Evolutionary conservation across 345 rosid genomes (phyloP), one percentile per base, ranked within the genome.

Genomic region (Isatis tinctoria): DNA sequence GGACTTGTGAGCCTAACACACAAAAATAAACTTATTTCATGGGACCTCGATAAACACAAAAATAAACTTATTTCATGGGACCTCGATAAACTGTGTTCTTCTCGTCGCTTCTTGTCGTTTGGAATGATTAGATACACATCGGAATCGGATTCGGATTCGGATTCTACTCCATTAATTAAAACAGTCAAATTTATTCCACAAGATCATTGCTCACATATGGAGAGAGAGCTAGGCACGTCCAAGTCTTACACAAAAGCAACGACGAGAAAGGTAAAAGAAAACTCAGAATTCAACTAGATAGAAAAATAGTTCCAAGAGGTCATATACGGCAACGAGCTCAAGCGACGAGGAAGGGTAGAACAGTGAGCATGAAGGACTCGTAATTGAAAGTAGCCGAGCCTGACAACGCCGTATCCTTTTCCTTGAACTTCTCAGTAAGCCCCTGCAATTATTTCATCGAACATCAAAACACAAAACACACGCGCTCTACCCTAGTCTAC

Each of bases 301-400:
- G 4, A n/a, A 13, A 35, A 37, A 7, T 45, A 22, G 14, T 9
- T 35, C 69, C 60, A 37, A 24, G 36, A 74, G 66, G 28, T 22
- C 60, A 58, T 9, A 45, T 9, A 45, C 10, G 16, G 32, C 14
- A 57, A 33, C 6, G 1, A 16, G 17, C 33, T 76, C 78, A 90
- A 2, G 95, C 97, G 33, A 91, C 79, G 63, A 93, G 88, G 83
- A 93, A 93, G 0, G 98, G 97, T 60, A 94, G 78, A 52, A 94
- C 91, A 54, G 92, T 83, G 41, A 93, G 81, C 97, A 93, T 90
- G 84, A 93, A 93, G 5, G 72, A 75, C 70, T 93, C 97, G 26
- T 93, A 93, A 2, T 79, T 81, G 80, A 93, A 93, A 28, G 90
- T 84, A 11, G 93, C 97, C 3, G 89, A 78, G 5, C 98, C 93